Evolutionary conservation across 768 basidiomycete species (phyloP), one percentile per base, ranked within the genome.

Genomic region (Russula griseocarnosa): DNA sequence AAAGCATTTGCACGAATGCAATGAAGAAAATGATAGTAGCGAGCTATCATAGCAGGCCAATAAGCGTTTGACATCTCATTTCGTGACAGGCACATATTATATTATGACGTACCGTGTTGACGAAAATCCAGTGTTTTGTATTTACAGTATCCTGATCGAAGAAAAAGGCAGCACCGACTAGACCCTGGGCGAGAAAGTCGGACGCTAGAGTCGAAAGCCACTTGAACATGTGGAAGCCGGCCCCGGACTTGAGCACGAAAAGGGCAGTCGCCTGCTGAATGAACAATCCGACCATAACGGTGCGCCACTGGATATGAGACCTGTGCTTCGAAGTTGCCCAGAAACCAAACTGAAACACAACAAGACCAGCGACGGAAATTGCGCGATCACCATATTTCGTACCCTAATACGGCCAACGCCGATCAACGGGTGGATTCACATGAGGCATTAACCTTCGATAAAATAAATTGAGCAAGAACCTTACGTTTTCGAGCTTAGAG

Each of bases 1-100:
- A 94, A 76, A 92, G 74, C 89, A 94, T 92, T 74, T 94, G 92
- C 60, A 94, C 84, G 68, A 92, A 88, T 28, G 94, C 92, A 69
- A 97, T 83, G 81, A 96, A 97, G 81, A 96, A 96, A 72, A 97
- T 92, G 73, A 96, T 89, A 22, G 87, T 82, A 11, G 82, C 71
- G 47, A 94, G 82, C 83, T 89, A 70, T 20, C 1, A 44, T 9
- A n/a, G n/a, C 11, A 8, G 32, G 38, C 34, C 52, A 40, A 54
- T 50, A 26, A 16, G 30, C 36, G 42, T 28, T 18, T n/a, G 20
- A 20, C 20, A 34, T 40, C 24, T 34, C 30, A 22, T 3, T 30
- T 4, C 10, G 6, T 14, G 18, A 44, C 1, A 26, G 36, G 55
- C 34, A 40, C 42, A 14, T n/a, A 65, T 3, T n/a, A 14, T n/a